These are phyloP conservation scores for Acanthamoeba castellanii DNA, from an alignment of 208 protist species.

Conservation along the genomic window DNA sequence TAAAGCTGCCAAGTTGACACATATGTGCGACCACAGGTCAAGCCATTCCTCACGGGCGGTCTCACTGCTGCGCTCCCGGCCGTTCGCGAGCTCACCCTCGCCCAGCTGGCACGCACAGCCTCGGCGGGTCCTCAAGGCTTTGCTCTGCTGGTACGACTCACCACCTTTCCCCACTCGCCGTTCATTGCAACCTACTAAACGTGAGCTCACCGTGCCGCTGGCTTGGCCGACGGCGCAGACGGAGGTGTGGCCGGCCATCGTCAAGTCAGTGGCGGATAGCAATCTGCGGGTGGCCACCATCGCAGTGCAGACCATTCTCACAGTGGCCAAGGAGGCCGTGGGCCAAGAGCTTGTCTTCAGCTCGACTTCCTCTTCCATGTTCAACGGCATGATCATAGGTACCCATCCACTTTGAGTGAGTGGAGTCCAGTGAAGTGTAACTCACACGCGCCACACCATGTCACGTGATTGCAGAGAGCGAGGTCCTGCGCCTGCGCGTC, in stretches of 20 bases:
- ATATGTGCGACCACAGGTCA: not conserved
- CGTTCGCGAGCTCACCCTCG: constrained; percentile 32
- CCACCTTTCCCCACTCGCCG: no score
- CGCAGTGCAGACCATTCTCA: not conserved
- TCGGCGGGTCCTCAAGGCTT: not conserved
- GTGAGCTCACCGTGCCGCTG: no score
- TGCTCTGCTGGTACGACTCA: constrained; percentile 13
- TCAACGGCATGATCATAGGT: constrained; percentile 28
- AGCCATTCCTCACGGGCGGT: constrained; percentile 15
- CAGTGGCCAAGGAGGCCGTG: not conserved
- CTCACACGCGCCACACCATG: no score
- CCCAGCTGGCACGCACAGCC: constrained; percentile 2
- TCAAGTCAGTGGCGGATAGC: constrained; percentile 16
- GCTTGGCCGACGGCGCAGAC: not conserved
- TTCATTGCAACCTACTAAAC: no score
- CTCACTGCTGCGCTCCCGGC: not conserved
- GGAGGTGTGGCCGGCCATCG: not conserved
- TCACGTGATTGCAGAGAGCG: not conserved
- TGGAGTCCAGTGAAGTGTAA: no score
- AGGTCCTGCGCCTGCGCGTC: constrained; percentile 27
- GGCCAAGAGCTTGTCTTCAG: constrained; percentile 26
- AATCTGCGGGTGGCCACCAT: not conserved
- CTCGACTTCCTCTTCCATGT: not conserved
- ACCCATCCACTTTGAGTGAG: no score
- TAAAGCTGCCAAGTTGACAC: not conserved